Conservation (phyloP, 1,139 yeast genomes). For the Trichomonascaceae sp. region DNA sequence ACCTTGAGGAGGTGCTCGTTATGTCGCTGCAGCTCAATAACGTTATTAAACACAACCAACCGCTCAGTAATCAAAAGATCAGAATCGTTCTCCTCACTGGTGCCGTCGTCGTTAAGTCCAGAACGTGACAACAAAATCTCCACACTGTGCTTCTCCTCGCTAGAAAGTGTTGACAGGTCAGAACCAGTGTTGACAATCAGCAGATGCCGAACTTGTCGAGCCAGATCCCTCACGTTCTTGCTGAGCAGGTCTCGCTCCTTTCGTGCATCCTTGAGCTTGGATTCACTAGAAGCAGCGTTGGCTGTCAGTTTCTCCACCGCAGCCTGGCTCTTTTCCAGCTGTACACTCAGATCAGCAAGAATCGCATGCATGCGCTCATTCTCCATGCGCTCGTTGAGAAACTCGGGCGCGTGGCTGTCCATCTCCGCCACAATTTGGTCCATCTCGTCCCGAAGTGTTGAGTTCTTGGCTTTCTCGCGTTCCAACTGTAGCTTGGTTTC, state of each 20-base stretch:
- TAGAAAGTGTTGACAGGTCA: slow-evolving; percentile 40
- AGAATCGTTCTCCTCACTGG: slow-evolving; percentile 38
- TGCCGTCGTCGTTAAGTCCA: slow-evolving; percentile 22
- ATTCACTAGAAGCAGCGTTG: slow-evolving; percentile 17
- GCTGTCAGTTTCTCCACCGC: slow-evolving; percentile 29
- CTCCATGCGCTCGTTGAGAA: slow-evolving; percentile 53
- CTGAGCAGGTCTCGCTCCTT: slow-evolving; percentile 28
- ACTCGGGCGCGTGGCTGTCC: slow-evolving; percentile 67
- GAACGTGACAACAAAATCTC: slow-evolving; percentile 27
- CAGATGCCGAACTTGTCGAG: slow-evolving; percentile 65
- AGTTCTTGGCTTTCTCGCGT: slow-evolving; percentile 60
- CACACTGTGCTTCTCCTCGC: slow-evolving; percentile 40
- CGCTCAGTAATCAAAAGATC: slow-evolving; percentile 61
- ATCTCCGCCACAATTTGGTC: slow-evolving; percentile 62
- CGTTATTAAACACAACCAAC: slow-evolving; percentile 52
- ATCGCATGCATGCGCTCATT: slow-evolving; percentile 36
- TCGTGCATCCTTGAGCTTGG: slow-evolving; percentile 15
- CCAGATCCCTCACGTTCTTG: slow-evolving; percentile 57
- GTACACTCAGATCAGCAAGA: slow-evolving; percentile 37
- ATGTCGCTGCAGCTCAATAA: slow-evolving; percentile 56
- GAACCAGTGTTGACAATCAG: slow-evolving; percentile 54
- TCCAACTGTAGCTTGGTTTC: slow-evolving; percentile 51
- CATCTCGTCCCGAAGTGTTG: slow-evolving; percentile 55
- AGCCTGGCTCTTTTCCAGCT: slow-evolving; percentile 34
- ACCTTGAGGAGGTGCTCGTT: slow-evolving; percentile 59